A percentile compares a stretch with the other conserved stretches of the same genome.
Evolutionary conservation across 148 eudicot species (phyloP).

Genomic region (Vaccinium corymbosum): DNA sequence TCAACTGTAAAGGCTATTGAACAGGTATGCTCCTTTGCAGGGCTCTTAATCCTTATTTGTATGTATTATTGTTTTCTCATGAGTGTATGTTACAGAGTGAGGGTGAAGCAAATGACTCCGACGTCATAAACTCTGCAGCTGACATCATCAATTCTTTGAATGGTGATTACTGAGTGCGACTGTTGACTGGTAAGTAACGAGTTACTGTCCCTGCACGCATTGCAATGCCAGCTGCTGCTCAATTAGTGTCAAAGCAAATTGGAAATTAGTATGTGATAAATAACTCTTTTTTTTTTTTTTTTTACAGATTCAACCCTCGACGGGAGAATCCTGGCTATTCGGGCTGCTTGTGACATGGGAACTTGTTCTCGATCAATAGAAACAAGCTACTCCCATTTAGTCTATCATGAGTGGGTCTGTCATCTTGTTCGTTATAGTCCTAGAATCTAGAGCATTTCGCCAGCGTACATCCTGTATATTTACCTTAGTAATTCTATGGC

Average conservation of each 20-base stretch:
- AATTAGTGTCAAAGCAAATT: background rate
- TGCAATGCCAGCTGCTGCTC: background rate
- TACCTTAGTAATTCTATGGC: background rate
- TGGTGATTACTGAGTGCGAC: slow-evolving; percentile 20
- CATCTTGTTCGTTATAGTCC: background rate
- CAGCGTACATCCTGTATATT: background rate
- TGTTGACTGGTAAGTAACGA: slow-evolving; percentile 17
- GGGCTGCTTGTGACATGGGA: background rate
- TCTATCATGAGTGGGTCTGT: background rate
- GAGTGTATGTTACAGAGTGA: slow-evolving; percentile 7
- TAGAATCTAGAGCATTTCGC: background rate
- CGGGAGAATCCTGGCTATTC: background rate
- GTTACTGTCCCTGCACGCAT: background rate
- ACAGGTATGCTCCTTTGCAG: slow-evolving; percentile 11
- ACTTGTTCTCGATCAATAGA: background rate
- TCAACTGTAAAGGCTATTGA: slow-evolving; percentile 17
- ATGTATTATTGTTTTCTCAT: background rate
- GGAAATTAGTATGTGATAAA: background rate
- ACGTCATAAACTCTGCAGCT: slow-evolving; percentile 21
- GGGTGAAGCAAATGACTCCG: slow-evolving; percentile 21
- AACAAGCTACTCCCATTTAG: background rate
- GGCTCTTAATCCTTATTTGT: background rate
- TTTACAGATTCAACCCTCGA: background rate
- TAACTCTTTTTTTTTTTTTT: background rate
- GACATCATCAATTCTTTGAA: slow-evolving; percentile 19